A percentile compares a stretch with the other conserved stretches of the same genome.
Evolutionary conservation across 257 asterid genomes (phyloP).

Genomic region (Jacaranda copaia): DNA sequence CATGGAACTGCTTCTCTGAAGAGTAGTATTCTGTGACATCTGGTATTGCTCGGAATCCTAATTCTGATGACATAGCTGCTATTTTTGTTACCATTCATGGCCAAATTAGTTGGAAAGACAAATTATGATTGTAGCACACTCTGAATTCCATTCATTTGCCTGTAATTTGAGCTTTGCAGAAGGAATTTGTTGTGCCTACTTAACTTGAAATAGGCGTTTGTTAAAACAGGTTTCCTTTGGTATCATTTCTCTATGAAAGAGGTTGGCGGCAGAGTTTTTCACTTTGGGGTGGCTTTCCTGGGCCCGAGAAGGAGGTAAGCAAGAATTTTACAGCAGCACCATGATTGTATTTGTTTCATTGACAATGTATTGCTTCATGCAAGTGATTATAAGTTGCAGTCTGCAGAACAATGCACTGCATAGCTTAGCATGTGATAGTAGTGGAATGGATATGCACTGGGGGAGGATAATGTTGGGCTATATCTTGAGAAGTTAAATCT

Average conservation of each 20-base stretch:
- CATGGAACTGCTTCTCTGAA: too few relatives aligned
- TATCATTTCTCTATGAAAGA: constrained; percentile 88
- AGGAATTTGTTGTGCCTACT: constrained; percentile 7
- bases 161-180: neutral
- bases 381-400: constrained; percentile 10
- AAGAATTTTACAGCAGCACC: neutral
- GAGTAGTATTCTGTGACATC: too few relatives aligned
- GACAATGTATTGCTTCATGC: constrained; percentile 10
- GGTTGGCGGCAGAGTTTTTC: constrained; percentile 92
- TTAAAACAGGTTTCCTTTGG: constrained; percentile 61
- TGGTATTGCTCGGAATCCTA: too few relatives aligned
- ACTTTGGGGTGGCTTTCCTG: constrained; percentile 85
- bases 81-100: neutral
- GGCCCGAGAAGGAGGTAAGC: constrained; percentile 84
- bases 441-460: neutral
- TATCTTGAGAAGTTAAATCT: neutral
- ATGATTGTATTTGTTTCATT: constrained; percentile 1
- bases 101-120: neutral
- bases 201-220: constrained; percentile 11
- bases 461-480: neutral
- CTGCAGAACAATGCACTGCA: constrained; percentile 1
- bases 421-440: neutral
- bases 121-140: neutral
- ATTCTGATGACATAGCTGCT: neutral
- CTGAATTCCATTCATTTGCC: constrained; percentile 1